Percentiles rank a stretch among this genome's conserved stretches.
Conservation (phyloP, 106 monocot species). For the Hemerocallis citrina region DNA sequence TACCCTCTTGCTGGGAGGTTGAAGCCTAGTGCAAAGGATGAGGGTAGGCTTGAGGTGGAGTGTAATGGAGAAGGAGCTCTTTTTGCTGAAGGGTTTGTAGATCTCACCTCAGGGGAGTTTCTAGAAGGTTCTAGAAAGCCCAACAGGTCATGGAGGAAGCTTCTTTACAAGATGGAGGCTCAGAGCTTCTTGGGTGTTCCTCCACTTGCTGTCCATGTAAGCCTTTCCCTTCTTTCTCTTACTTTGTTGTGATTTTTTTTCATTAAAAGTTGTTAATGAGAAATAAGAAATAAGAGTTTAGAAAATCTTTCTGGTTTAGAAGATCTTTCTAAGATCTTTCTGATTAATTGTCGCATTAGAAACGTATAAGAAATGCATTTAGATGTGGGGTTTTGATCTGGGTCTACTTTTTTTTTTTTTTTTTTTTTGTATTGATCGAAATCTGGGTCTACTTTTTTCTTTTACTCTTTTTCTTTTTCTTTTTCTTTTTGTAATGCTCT, state of each 20-base stretch:
- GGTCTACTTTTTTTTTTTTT: too few relatives aligned
- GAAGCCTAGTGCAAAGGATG: slow-evolving; percentile 19
- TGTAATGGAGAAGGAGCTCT: slow-evolving; percentile 77
- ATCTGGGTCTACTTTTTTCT: too few relatives aligned
- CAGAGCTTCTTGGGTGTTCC: slow-evolving; percentile 48
- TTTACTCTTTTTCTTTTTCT: too few relatives aligned
- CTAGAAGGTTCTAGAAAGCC: slow-evolving; percentile 30
- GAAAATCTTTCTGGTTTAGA: too few relatives aligned
- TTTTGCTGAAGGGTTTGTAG: slow-evolving; percentile 39
- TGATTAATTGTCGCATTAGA: too few relatives aligned
- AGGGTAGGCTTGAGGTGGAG: slow-evolving; percentile 56
- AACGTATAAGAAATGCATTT: too few relatives aligned
- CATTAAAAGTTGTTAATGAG: too few relatives aligned
- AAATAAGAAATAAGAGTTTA: too few relatives aligned
- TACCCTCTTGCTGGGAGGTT: slow-evolving; percentile 77
- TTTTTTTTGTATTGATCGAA: too few relatives aligned
- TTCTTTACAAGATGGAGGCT: slow-evolving; percentile 50
- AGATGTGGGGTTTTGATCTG: too few relatives aligned
- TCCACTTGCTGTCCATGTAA: slow-evolving; percentile 69
- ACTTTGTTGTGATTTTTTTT: neutral
- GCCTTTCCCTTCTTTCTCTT: neutral
- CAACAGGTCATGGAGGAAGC: slow-evolving; percentile 75
- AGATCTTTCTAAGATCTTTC: too few relatives aligned
- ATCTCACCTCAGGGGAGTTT: slow-evolving; percentile 46
- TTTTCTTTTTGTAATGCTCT: too few relatives aligned